Percentiles rank a stretch among this genome's conserved stretches.
These are phyloP conservation scores for Alternaria atra DNA, from an alignment of 2,329 filamentous ascomycete species.

Conservation along the genomic window DNA sequence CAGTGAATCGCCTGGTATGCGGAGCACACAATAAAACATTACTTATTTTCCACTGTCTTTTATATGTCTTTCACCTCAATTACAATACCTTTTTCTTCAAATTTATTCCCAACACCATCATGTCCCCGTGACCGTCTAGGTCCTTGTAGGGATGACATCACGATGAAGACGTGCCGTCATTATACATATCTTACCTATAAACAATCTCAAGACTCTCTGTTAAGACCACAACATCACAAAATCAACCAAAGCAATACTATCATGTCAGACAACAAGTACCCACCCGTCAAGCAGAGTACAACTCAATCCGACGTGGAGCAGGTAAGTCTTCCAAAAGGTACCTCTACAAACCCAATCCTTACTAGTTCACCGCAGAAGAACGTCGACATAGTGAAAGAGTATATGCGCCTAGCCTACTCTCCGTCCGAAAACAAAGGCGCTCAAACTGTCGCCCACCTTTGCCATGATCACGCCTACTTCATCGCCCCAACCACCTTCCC, in stretches of 20 bases:
- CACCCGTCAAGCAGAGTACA: slow-evolving; percentile 19
- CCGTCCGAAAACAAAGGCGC: slow-evolving; percentile 48
- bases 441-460: slow-evolving; percentile 47
- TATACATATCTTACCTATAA: not conserved
- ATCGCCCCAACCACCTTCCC: slow-evolving; percentile 52
- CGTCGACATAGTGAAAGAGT: slow-evolving; percentile 47
- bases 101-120: not conserved
- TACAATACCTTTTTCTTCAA: not conserved
- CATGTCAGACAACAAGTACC: slow-evolving; percentile 13
- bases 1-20: not conserved
- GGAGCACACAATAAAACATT: not conserved
- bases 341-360: not conserved
- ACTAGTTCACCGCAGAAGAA: slow-evolving; percentile 32
- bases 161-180: slow-evolving; percentile 9
- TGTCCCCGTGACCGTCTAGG: not conserved
- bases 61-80: not conserved
- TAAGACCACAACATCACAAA: not conserved
- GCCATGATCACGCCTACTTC: slow-evolving; percentile 45
- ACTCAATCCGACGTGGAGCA: slow-evolving; percentile 17
- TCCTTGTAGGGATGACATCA: slow-evolving; percentile 14
- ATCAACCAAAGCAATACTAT: not conserved
- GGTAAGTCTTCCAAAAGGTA: not conserved
- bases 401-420: slow-evolving; percentile 52
- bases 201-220: not conserved
- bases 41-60: not conserved